Conservation (phyloP, 2,329 filamentous ascomycete genomes). For the Paraphoma chrysanthemicola region DNA sequence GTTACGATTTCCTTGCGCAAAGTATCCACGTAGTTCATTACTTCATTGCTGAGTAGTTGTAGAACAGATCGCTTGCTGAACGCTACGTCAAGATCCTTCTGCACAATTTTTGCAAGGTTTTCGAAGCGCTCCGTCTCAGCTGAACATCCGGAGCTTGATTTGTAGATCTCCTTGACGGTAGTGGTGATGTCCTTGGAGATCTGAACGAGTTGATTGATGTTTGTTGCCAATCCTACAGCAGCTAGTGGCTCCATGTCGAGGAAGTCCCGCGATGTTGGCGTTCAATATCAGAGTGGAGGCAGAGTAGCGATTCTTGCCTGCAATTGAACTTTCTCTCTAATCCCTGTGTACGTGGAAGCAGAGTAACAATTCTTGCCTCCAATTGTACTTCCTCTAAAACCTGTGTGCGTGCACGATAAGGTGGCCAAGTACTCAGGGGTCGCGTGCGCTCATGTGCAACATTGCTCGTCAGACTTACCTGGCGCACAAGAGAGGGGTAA, state of each 20-base stretch:
- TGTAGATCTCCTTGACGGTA: constrained; percentile 5
- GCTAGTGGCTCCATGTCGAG: not conserved
- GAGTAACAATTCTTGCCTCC: no score
- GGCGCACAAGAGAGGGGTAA: not conserved
- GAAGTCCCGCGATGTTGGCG: constrained; percentile 1
- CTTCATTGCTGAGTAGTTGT: not conserved
- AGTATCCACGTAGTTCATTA: not conserved
- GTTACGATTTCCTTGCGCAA: not conserved
- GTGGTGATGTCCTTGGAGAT: constrained; percentile 1
- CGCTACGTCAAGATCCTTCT: not conserved
- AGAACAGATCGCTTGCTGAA: not conserved
- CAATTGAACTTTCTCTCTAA: no score
- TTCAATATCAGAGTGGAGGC: not conserved
- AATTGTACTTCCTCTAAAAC: no score
- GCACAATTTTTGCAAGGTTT: not conserved
- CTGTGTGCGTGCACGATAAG: no score
- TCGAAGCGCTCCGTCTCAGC: not conserved
- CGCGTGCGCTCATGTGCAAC: not conserved
- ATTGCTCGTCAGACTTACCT: not conserved
- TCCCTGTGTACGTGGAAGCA: no score
- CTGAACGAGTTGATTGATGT: constrained; percentile 12
- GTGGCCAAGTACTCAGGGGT: no score
- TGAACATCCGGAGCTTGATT: constrained; percentile 3
- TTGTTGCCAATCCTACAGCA: constrained; percentile 7
- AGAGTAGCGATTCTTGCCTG: no score